Base-by-base conservation (phyloP, 2,329 filamentous ascomycete species). In the Trichoderma aggressivum region DNA sequence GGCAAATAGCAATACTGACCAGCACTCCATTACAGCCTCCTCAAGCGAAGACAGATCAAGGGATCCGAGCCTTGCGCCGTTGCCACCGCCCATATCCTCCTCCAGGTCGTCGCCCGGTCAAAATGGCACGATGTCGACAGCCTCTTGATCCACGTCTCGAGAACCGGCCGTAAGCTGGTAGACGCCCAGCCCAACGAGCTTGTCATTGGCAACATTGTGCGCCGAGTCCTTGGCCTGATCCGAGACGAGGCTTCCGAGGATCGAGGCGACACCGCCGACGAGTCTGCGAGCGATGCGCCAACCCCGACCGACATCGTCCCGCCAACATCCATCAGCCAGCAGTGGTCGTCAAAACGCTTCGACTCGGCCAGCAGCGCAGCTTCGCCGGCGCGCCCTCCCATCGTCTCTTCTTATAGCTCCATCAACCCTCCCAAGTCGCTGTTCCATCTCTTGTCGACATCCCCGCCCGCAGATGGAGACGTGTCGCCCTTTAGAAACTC, bases 151-250 rank as follows among this genome's bases (percentile, higher is more conserved):
- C 90, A 93, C 74, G 90, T 99, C 73, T 90, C 92, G 74, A 87
- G 90, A 72, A 90, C 95, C 28, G 96, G 96, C 70, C 88, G 90
- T 75, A 89, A 90, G 70, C 86, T 99, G 56, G 90, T 92, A 43
- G 89, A 91, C 70, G 94, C 96, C 8, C 94, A 97, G 77, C 95
- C 95, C 18, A 89, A 92, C 72, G 96, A 98, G 83, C 91, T 97
- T 76, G 93, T 94, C 6, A 94, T 98, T 58, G 95, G 94, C 66
- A 99, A 99, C 78, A 94, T 99, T 75, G 93, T 98, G 60, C 90
- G 94, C 72, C 90, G 96, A 73, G 92, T 98, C 3, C 85, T 99
- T 47, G 93, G 94, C 56, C 86, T 99, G 74, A 96, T 99, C 74
- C 90, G 96, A 65, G 94, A 98, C 78, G 94, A 98, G 78, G 92